Percentiles rank a stretch among this genome's conserved stretches.
These are phyloP conservation scores for Fomes fomentarius DNA, from an alignment of 1,284 basidiomycete genomes.

Conservation along the genomic window DNA sequence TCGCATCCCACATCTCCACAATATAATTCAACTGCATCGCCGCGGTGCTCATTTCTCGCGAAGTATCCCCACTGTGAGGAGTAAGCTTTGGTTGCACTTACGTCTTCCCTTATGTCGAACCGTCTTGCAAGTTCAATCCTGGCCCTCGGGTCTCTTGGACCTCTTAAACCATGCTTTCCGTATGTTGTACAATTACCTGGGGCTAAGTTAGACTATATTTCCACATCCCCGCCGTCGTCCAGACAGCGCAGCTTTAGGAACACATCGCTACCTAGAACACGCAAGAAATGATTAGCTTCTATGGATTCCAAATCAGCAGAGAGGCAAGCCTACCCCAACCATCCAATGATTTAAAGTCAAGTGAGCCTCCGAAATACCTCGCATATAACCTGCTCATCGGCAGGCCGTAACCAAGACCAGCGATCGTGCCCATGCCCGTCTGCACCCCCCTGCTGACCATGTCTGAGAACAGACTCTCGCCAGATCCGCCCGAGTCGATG, in stretches of 20 bases:
- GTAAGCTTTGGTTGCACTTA: neutral
- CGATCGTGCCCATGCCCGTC: slow-evolving; percentile 75
- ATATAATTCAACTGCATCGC: slow-evolving; percentile 32
- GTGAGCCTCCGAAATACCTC: slow-evolving; percentile 78
- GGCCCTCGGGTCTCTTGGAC: neutral
- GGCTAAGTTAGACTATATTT: slow-evolving; percentile 30
- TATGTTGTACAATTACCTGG: slow-evolving; percentile 15
- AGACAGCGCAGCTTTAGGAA: slow-evolving; percentile 75
- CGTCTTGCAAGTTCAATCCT: neutral
- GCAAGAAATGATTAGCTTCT: neutral
- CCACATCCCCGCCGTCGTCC: slow-evolving; percentile 64
- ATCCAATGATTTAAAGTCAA: slow-evolving; percentile 77
- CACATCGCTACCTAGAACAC: slow-evolving; percentile 66
- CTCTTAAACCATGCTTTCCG: neutral
- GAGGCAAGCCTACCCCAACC: slow-evolving; percentile 69
- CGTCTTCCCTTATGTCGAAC: neutral
- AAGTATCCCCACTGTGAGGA: neutral
- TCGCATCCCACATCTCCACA: slow-evolving; percentile 36
- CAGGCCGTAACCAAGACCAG: slow-evolving; percentile 83
- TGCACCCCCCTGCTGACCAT: slow-evolving; percentile 79
- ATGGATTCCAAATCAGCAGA: neutral
- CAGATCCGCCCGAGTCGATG: slow-evolving; percentile 54
- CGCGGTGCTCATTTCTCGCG: slow-evolving; percentile 15
- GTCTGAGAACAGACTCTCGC: slow-evolving; percentile 65
- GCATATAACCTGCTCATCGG: slow-evolving; percentile 87